Percentiles rank a stretch among this genome's conserved stretches.
phyloP scores from a whole-genome alignment of 2,329 filamentous ascomycete species.

The Pseudonectria buxi region DNA sequence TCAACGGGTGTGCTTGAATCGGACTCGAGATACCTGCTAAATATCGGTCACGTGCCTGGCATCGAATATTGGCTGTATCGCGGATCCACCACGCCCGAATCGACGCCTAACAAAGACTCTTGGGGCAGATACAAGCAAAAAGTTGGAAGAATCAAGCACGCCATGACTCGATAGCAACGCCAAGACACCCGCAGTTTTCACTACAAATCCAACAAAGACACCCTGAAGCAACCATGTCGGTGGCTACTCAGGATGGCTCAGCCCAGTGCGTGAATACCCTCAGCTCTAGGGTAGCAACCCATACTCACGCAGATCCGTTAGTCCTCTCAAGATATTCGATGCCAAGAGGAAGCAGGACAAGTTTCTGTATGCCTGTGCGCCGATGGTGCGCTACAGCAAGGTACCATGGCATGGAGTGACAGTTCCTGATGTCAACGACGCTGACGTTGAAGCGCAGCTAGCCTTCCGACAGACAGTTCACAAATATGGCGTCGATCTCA shows the following conservation, averaged over 20 bases:
- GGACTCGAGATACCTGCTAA: no score
- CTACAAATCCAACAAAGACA: not conserved
- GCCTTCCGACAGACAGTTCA: slow-evolving; percentile 63
- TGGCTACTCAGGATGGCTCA: slow-evolving; percentile 11
- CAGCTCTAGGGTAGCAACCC: slow-evolving; percentile 13
- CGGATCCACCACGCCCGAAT: no score
- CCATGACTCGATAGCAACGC: not conserved
- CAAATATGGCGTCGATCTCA: slow-evolving; percentile 58
- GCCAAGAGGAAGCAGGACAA: slow-evolving; percentile 43
- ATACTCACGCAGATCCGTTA: slow-evolving; percentile 22
- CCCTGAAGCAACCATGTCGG: slow-evolving; percentile 9
- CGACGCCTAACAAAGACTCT: no score
- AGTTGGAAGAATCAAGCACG: no score
- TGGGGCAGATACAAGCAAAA: no score
- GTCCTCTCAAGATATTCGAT: slow-evolving; percentile 55
- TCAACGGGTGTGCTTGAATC: no score
- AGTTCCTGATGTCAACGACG: not conserved
- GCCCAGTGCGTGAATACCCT: slow-evolving; percentile 13
- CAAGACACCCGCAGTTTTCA: not conserved
- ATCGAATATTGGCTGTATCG: no score
- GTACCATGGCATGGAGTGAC: slow-evolving; percentile 14
- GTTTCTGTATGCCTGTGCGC: slow-evolving; percentile 53
- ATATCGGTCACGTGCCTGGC: no score
- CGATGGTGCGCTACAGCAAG: slow-evolving; percentile 64
- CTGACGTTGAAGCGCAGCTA: slow-evolving; percentile 37